These are phyloP conservation scores for Martensiomyces pterosporus DNA, from an alignment of 192 early-diverging fungal species.

Conservation along the genomic window DNA sequence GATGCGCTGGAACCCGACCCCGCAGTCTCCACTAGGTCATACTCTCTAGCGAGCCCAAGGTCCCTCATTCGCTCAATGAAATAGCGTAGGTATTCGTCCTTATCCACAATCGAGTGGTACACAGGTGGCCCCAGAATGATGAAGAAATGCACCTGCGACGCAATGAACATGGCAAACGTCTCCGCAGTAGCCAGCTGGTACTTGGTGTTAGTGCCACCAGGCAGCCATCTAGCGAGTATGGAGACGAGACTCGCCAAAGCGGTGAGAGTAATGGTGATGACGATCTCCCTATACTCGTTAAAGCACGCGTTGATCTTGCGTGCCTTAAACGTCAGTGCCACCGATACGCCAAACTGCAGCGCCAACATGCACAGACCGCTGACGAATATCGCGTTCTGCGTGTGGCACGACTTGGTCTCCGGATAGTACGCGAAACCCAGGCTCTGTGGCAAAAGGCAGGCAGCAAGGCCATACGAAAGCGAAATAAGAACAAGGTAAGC, in stretches of 20 bases:
- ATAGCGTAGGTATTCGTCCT: background rate
- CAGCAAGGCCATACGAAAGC: background rate
- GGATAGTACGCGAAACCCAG: background rate
- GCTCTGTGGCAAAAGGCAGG: background rate
- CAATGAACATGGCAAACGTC: background rate
- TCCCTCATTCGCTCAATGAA: background rate
- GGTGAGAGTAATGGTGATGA: background rate
- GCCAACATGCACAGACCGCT: background rate
- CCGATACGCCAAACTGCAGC: too few species aligned
- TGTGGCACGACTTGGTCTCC: background rate
- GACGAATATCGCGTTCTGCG: background rate
- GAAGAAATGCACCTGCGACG: background rate
- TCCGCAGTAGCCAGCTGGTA: background rate
- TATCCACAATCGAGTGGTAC: background rate
- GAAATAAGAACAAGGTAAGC: background rate
- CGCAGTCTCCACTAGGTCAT: too few species aligned
- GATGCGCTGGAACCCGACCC: too few species aligned
- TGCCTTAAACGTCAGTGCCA: background rate
- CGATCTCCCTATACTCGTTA: background rate
- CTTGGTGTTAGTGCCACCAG: background rate
- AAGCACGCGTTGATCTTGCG: background rate
- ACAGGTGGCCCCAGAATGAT: background rate
- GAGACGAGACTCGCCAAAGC: background rate
- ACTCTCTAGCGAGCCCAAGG: background rate
- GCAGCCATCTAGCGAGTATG: background rate